A percentile compares a stretch with the other conserved stretches of the same genome.
These are phyloP conservation scores for Penicillium arizonense DNA, from an alignment of 495 filamentous ascomycete genomes.

Conservation along the genomic window DNA sequence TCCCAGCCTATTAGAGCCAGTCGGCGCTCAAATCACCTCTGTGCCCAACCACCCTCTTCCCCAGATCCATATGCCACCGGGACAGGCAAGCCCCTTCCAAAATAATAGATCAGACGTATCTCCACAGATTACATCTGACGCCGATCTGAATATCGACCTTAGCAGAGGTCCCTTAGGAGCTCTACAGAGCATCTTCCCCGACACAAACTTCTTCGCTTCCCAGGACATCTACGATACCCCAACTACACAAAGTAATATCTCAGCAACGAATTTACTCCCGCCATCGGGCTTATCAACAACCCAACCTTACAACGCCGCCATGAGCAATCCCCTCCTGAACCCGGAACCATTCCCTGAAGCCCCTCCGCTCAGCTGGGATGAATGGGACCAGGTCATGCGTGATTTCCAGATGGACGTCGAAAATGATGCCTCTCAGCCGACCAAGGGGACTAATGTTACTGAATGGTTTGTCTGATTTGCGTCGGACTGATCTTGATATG, in stretches of 20 bases:
- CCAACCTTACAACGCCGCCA: constrained; percentile 8
- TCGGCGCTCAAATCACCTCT: background rate
- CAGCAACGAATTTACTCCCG: background rate
- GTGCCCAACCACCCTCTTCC: constrained; percentile 10
- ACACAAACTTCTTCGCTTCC: constrained; percentile 27
- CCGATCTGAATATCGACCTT: constrained; percentile 28
- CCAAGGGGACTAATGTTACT: constrained; percentile 27
- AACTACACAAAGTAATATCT: constrained; percentile 1
- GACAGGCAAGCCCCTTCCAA: constrained; percentile 1
- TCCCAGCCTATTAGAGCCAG: constrained; percentile 2
- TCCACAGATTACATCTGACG: background rate
- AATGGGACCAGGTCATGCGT: constrained; percentile 51
- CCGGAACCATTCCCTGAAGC: constrained; percentile 6
- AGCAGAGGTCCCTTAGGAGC: constrained; percentile 27
- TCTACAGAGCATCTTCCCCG: constrained; percentile 32
- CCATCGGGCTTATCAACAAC: constrained; percentile 1
- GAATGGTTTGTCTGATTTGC: constrained; percentile 30
- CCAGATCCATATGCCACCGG: constrained; percentile 16
- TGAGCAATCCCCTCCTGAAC: constrained; percentile 14
- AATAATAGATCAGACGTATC: background rate
- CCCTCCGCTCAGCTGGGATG: constrained; percentile 35
- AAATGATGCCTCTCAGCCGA: constrained; percentile 18
- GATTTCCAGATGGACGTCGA: constrained; percentile 48
- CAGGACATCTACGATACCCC: constrained; percentile 7
- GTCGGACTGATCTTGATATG: background rate